Conservation (phyloP, 495 filamentous ascomycete species). For the Annulohypoxylon nitens region DNA sequence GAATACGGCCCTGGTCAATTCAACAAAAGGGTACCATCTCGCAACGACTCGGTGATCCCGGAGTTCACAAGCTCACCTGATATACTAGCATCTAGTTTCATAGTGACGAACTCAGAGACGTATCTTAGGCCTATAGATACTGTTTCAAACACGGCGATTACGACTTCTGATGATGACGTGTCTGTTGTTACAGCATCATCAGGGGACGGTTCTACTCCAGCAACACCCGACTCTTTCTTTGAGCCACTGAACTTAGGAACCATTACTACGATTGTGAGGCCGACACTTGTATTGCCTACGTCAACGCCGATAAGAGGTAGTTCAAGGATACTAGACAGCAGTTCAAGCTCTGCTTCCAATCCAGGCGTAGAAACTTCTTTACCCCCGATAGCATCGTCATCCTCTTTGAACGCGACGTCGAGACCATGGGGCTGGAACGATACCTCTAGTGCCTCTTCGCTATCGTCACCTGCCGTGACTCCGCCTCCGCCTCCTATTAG, state of each 20-base stretch:
- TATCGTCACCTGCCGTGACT: constrained; percentile 15
- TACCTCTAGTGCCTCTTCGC: constrained; percentile 24
- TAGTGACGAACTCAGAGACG: constrained; percentile 24
- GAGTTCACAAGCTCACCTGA: constrained; percentile 36
- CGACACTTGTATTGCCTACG: constrained; percentile 39
- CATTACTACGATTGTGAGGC: constrained; percentile 41
- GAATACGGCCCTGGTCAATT: constrained; percentile 35
- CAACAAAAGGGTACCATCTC: constrained; percentile 33
- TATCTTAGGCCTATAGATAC: constrained; percentile 24
- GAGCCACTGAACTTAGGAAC: constrained; percentile 36
- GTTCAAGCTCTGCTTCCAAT: constrained; percentile 8
- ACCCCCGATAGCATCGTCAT: constrained; percentile 19
- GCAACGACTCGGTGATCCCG: constrained; percentile 37
- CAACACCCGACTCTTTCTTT: constrained; percentile 19
- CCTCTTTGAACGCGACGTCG: constrained; percentile 35
- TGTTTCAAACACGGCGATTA: constrained; percentile 25
- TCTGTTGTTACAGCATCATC: constrained; percentile 11
- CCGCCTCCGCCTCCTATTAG: constrained; percentile 23
- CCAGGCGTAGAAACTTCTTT: background rate
- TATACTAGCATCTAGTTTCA: constrained; percentile 33
- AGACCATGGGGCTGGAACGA: constrained; percentile 41
- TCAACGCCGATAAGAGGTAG: constrained; percentile 26
- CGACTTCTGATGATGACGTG: constrained; percentile 19
- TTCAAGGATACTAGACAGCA: constrained; percentile 13
- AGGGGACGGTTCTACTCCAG: constrained; percentile 18